These are phyloP conservation scores for Cordyceps javanica DNA, from an alignment of 2,329 filamentous ascomycete genomes.

Conservation along the genomic window DNA sequence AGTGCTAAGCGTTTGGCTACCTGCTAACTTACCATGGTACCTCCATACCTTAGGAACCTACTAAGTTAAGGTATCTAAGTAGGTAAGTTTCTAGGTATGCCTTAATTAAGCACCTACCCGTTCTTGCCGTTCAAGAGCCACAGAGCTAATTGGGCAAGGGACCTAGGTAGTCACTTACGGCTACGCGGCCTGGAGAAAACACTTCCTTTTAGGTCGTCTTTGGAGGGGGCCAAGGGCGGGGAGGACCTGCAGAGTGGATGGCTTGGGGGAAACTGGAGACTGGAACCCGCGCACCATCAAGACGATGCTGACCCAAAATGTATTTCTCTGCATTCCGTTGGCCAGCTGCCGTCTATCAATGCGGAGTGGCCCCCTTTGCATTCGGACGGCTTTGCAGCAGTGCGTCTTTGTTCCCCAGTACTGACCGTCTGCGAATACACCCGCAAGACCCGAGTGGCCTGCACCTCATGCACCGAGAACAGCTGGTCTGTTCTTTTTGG, in stretches of 20 bases:
- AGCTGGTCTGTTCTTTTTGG: neutral
- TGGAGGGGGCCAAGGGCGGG: neutral
- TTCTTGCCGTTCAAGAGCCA: no score
- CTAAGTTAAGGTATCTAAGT: no score
- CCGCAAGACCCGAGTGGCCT: neutral
- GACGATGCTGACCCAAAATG: neutral
- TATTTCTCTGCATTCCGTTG: conserved; percentile 5
- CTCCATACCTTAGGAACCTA: no score
- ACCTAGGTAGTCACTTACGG: no score
- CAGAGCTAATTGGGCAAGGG: neutral
- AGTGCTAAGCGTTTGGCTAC: no score
- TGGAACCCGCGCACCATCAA: neutral
- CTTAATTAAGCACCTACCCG: no score
- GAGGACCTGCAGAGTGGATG: neutral
- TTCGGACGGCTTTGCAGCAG: neutral
- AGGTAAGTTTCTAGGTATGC: no score
- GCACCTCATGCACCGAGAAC: neutral
- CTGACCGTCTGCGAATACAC: neutral
- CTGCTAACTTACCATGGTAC: no score
- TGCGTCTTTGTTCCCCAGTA: neutral
- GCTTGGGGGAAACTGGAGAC: conserved; percentile 2
- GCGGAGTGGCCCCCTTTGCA: conserved; percentile 10
- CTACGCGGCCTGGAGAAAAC: neutral
- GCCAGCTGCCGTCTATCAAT: neutral
- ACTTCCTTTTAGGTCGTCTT: neutral